Evolutionary conservation across 208 protist species (phyloP), one percentile per base, ranked within the genome.

Genomic region (Leishmania martiniquensis): DNA sequence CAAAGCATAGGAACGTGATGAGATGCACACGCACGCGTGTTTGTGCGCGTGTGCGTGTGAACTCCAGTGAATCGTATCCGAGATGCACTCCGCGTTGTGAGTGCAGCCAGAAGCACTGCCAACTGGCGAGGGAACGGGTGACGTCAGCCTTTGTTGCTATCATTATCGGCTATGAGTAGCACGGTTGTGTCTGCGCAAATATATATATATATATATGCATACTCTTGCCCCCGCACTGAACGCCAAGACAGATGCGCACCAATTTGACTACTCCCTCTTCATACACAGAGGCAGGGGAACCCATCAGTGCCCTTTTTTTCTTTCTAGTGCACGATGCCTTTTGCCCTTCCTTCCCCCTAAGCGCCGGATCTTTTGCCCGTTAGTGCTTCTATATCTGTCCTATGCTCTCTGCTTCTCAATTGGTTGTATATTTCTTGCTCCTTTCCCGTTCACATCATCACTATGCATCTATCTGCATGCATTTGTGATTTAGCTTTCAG

Each of bases 171-270:
- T 1, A 25, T 63, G 57, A 32, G 10, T 63, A 29, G 25, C 57
- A 54, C 29, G 37, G 32, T 77, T 78, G 70, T 12, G 68, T 60
- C 45, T 81, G 29, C n/a, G 44, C 54, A 20, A 57, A 29, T 25
- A n/a, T n/a, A n/a, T n/a, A n/a, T n/a, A n/a, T n/a, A n/a, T n/a
- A n/a, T 57, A 29, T 57, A 12, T 25, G 6, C 52, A 57, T 25
- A 57, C 52, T n/a, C n/a, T n/a, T n/a, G 29, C 22, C 52, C 4
- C 52, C 12, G 52, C 52, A 57, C 52, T 57, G 52, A 5, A 57
- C 15, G 22, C 52, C 22, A 22, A 29, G 15, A 32, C 57, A 63
- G 10, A 59, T n/a, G 17, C 54, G 25, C n/a, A 4, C 57, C 57
- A 37, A 22, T 29, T 29, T 22, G 57, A 25, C 37, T 13, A 63